Evolutionary conservation across 306 rosid species (phyloP), one percentile per base, ranked within the genome.

Genomic region (Trifolium dubium): DNA sequence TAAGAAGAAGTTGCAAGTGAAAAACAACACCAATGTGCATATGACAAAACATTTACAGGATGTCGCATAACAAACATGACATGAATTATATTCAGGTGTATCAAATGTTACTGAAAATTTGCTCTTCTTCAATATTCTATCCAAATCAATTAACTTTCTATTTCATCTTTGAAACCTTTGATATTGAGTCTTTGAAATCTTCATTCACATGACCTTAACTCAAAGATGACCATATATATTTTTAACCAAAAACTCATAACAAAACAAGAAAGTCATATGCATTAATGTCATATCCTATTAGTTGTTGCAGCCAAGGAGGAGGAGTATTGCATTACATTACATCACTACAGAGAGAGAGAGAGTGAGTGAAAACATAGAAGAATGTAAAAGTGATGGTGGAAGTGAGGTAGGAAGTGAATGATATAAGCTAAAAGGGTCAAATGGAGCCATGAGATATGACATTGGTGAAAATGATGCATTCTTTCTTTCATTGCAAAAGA

Each of bases 401-500:
- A n/a, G n/a, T n/a, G n/a, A n/a, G 8, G 2, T 35, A 6, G 0
- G 8, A 35, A 35, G 8, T 35, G 40, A 2, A 35, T 35, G 8
- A 32, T 5, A 3, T 3, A 3, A 32, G 8, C 8, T 0, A 35
- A 5, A 40, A 64, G 53, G 17, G 53, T 64, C 53, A 17, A 40
- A 18, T 64, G 50, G 70, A 64, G 34, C 32, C 32, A 18, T 19
- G 34, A 64, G 1, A 34, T 10, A 64, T 10, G 54, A 40, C 18
- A 44, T 40, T 41, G 70, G 53, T 64, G 31, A 65, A 65, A 65
- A 65, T 11, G 54, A 34, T n/a, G 17, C n/a, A 6, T 65, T 65
- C 35, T 65, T 65, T 40, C 37, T n/a, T n/a, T n/a, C n/a, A 40
- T 65, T 65, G 70, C 70, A 19, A 40, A 65, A 37, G 69, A 64